Base-by-base conservation (phyloP, 2,329 filamentous ascomycete species). In the Hirsutella rhossiliensis region DNA sequence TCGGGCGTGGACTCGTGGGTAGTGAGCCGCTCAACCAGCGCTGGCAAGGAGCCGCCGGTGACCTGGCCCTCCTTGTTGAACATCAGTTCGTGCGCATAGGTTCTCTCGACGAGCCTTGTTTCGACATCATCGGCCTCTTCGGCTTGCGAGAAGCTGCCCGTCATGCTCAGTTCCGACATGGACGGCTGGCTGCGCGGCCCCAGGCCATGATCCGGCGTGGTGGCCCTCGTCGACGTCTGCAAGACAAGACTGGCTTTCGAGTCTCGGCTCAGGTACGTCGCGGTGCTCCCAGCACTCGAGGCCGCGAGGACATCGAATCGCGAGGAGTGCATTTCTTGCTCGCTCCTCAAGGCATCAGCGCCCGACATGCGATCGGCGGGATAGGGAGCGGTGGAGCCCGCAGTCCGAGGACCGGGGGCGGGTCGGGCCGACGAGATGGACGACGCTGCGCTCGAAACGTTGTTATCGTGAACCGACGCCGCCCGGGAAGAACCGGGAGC, bases 11-110 rank as follows among this genome's bases (percentile, higher is more conserved):
- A 85, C 60, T 96, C 87, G 59, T 94, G 88, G 0, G 86, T 87
- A 1, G 92, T 97, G 37, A 98, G 76, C 49, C 88, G 82, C 68
- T 98, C 92, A n/a, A 98, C 83, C 27, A 98, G 69, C 2, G 92
- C 92, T 5, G 85, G 80, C 12, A 98, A 73, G 3, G 88, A 94
- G 13, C 92, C 92, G 40, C 92, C 92, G 37, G 86, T 86, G n/a
- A 98, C 82, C 49, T 94, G 85, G 1, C 90, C 89, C 52, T 97
- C 90, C 61, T 94, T 94, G 67, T 94, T 96, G 61, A 86, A 84
- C 56, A 95, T 80, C 40, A 98, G 73, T 59, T 98, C 90, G 56
- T 96, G 86, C 0, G 87, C 87, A 56, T 78, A 96, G 0, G 89
- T 95, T 64, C 84, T 94, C 59, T 89, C 86, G n/a, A 95, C 69